Base-by-base conservation (phyloP, 257 asterid species). In the Gentiana dahurica region DNA sequence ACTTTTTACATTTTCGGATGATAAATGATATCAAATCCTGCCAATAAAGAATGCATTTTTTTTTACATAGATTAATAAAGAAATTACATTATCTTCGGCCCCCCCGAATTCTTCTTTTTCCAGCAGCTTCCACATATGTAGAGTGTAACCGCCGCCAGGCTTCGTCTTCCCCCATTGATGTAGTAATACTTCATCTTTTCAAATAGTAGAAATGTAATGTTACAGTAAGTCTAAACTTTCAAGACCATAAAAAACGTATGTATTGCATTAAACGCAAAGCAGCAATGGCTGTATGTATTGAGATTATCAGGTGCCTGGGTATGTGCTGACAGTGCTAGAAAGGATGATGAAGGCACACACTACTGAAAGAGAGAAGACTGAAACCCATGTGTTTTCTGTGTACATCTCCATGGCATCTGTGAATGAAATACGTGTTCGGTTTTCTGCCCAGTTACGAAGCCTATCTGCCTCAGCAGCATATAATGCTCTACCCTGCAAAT, bases 321-420 rank as follows among this genome's bases (percentile, higher is more conserved):
- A 73, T 13, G 82, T 69, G 72, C 78, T 81, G 51, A 63, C 73
- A 3, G 98, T 79, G 52, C 97, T 91, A 34, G 98, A 91, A 60
- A 87, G 68, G 52, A 91, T 91, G 75, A 91, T 87, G 84, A 91
- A 87, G 12, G 98, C 97, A 57, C 98, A 87, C 34, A 87, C 95
- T 55, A 87, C 95, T 0, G 98, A 91, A 43, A 91, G 95, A 7
- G 98, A 91, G 68, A 91, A 83, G 45, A 91, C 96, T 0, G 98
- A 87, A 44, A 91, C 74, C 98, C 98, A 91, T 8, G 98, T 91
- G 68, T 80, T 81, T 62, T 87, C 98, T 0, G 98, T 81, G 72
- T 91, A 91, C 95, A 79, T 91, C 74, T 91, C 96, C 88, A 91
- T 87, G 53, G 98, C 98, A 68, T 91, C 98, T 0, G 96, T 87